Evolutionary conservation across 371 early-diverging fungal species (phyloP).

Genomic region (Apophysomyces trapeziformis): DNA sequence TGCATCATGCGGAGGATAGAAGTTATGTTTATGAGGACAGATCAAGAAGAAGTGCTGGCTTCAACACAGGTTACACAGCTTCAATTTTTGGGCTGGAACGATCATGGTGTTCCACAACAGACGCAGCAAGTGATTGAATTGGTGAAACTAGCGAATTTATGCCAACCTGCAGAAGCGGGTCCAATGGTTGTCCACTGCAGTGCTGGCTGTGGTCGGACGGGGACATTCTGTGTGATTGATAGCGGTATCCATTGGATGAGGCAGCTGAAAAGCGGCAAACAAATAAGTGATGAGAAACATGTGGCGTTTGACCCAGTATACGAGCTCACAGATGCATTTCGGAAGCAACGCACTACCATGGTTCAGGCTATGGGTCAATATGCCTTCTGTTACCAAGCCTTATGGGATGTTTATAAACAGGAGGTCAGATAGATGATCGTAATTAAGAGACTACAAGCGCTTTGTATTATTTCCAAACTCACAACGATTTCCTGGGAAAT

Average conservation of each 20-base stretch:
- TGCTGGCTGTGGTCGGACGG: constrained; percentile 98
- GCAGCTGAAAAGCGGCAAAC: not conserved
- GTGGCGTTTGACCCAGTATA: constrained; percentile 64
- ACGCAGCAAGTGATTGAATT: constrained; percentile 52
- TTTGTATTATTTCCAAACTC: not conserved
- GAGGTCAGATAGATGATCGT: not conserved
- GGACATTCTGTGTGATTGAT: constrained; percentile 81
- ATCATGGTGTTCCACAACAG: constrained; percentile 75
- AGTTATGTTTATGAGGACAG: constrained; percentile 7
- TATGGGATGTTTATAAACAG: constrained; percentile 43
- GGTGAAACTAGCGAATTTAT: constrained; percentile 39
- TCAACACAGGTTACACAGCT: constrained; percentile 63
- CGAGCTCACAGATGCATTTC: constrained; percentile 67
- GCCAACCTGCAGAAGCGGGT: constrained; percentile 30
- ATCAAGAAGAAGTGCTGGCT: constrained; percentile 12
- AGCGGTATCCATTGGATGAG: constrained; percentile 20
- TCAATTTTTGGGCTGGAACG: constrained; percentile 90
- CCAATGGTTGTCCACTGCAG: constrained; percentile 81
- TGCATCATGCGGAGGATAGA: constrained; percentile 21
- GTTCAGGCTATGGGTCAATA: constrained; percentile 89
- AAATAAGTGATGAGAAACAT: not conserved
- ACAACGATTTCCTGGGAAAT: not conserved
- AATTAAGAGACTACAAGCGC: not conserved
- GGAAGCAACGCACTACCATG: constrained; percentile 84
- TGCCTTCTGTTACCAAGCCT: constrained; percentile 82